Evolutionary conservation across 768 basidiomycete species (phyloP).

Genomic region (Naganishia vaughanmartiniae): DNA sequence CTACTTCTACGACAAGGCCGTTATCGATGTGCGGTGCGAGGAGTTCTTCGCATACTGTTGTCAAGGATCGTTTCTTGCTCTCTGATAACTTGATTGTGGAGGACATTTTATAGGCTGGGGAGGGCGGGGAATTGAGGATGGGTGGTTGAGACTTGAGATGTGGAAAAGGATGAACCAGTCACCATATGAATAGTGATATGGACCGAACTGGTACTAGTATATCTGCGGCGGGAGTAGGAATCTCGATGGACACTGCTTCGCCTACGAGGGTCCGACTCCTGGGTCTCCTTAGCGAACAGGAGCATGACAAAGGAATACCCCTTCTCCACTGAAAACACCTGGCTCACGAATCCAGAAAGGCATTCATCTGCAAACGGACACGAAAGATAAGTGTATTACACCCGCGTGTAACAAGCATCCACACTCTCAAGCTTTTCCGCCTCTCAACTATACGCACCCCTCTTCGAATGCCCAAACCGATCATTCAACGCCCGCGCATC

Average conservation of each 20-base stretch:
- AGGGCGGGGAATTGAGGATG: background rate
- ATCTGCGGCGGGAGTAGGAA: background rate
- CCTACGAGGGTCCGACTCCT: background rate
- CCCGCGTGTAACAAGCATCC: no score
- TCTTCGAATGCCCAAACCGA: slow-evolving; percentile 65
- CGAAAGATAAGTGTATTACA: background rate
- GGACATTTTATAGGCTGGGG: background rate
- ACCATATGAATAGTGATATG: background rate
- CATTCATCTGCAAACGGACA: background rate
- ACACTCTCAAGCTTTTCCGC: no score
- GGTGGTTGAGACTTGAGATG: background rate
- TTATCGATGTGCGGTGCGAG: background rate
- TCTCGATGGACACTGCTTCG: background rate
- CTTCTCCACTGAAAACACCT: background rate
- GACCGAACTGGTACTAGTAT: background rate
- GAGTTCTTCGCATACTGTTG: background rate
- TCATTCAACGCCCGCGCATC: slow-evolving; percentile 80
- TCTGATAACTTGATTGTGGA: background rate
- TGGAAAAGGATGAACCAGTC: background rate
- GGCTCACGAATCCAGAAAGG: background rate
- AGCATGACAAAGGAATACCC: background rate
- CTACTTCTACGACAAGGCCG: background rate
- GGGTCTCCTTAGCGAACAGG: background rate
- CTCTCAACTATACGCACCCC: slow-evolving; percentile 45
- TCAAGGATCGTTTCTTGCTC: slow-evolving; percentile 1